Evolutionary conservation across 139 green algal genomes (phyloP), one percentile per base, ranked within the genome.

Genomic region (Pleodorina starrii): DNA sequence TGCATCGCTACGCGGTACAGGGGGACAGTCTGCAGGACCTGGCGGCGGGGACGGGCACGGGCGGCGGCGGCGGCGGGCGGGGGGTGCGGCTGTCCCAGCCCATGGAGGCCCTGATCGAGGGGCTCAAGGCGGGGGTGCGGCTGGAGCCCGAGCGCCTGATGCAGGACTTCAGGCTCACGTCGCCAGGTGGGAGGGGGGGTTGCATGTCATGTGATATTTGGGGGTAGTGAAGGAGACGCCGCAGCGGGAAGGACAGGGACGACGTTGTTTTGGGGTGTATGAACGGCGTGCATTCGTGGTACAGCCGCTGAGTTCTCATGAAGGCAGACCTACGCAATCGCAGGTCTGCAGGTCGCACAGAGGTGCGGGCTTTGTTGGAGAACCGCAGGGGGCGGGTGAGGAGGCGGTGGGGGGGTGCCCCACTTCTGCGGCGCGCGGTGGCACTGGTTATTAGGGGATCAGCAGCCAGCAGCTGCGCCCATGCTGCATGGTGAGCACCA

Each of bases 101-200:
- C 32, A 63, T 90, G 84, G 66, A 84, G 6, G 68, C 84, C 42
- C 68, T 92, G 77, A 10, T 92, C 27, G 84, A 89, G 32, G 90
- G 75, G 5, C 7, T 92, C 42, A 90, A 90, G 85, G 69, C 84
- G 36, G 90, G 90, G 7, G 90, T 92, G 51, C 60, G 9, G n/a
- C 40, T 92, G 69, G 75, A 84, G 7, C 38, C 77, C 23, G 78
- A 89, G 48, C 32, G 85, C 23, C 71, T 92, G 76, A 32, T 87
- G 36, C 27, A 48, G 17, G 90, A 92, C 85, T 92, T 92, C 78
- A 29, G 50, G 38, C 46, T 91, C 69, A 59, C 14, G 1, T 36
- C 38, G 6, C 23, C n/a, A 14, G 66, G 66, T 80, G 63, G 2
- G 63, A 46, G 25, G 72, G 6, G n/a, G n/a, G n/a, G n/a, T n/a